Evolutionary conservation across 768 basidiomycete genomes (phyloP), one percentile per base, ranked within the genome.

Genomic region (Rossbeevera mucosa): DNA sequence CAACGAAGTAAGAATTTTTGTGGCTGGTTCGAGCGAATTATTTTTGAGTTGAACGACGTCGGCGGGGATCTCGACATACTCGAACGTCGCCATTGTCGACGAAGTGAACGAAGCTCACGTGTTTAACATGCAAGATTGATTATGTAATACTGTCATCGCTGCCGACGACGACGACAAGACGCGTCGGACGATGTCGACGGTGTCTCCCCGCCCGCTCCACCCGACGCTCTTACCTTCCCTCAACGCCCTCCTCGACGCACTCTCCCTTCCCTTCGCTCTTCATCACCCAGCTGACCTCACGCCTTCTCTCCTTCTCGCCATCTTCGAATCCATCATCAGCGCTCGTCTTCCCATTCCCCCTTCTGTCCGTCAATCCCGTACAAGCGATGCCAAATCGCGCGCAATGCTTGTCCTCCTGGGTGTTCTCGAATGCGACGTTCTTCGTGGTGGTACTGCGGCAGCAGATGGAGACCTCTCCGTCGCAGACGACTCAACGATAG

Each of bases 331-430:
- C 1, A 68, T 89, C 40, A 71, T 88, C 31, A 64, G 69, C 20
- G 62, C 70, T 6, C 79, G 82, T 22, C 78, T 90, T 8, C 80
- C 81, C 3, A 71, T 82, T 13, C 41, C 61, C 18, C 28, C 59
- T 7, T 44, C 64, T 18, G 63, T 71, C 22, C 70, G 76, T 55
- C 57, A 71, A 48, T 70, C 74, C 31, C 66, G 73, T 60, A 71
- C 66, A 48, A 40, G 53, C 51, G 51, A 56, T 1, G 71, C 74
- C 7, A 82, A 82, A 58, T 65, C 86, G 1, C 79, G 85, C 44
- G 80, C 79, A 28, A 83, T 86, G 75, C 88, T 90, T 59, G 73
- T 90, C 3, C 85, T 91, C 50, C 74, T 91, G 7, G 88, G 88
- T 1, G 79, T 88, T 6, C 73, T 91, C 6, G 83, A 87, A 54